Base-by-base conservation (phyloP, 1,284 basidiomycete species). In the Ceratobasidium theobromae region DNA sequence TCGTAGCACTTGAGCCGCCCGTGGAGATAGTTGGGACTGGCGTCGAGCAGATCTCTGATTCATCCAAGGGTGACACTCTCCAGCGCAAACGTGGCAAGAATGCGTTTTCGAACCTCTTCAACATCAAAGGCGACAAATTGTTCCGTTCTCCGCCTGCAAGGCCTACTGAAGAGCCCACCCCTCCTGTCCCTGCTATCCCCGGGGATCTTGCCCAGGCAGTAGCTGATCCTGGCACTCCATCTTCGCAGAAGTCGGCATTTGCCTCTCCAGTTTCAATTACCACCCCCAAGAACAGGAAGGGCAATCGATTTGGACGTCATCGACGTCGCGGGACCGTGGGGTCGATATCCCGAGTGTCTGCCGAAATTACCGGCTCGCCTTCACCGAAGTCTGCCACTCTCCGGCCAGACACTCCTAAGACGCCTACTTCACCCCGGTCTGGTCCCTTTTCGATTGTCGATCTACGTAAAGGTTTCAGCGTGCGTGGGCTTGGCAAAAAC, bases 171-270 rank as follows among this genome's bases (percentile, higher is more conserved):
- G 57, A 30, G 1, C 30, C 33, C 21, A 32, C 51, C n/a, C 57
- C 57, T 5, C 57, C 57, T 27, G 57, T 62, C n/a, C 57, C 57
- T 12, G 30, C 11, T 32, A 62, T 51, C 45, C 57, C 57, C 16
- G 40, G 51, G 14, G 57, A 62, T 6, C 57, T 62, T 28, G 57
- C 57, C 45, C 49, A 62, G 45, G 57, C 57, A 14, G 57, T 62
- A 8, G 46, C 57, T 25, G 57, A 62, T 16, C 57, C 57, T 4
- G 46, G 51, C 23, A 62, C 57, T 4, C 57, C 57, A 25, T 4
- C 43, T 9, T 30, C 46, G 5, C 57, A 62, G 25, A 27, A 45
- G 4, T 27, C 43, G 18, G 18, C 45, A 16, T 57, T 46, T 4
- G 3, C 32, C n/a, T 35, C 14, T 40, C 32, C 38, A n/a, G n/a